Conservation (phyloP, 75 land plant species). For the Pseudotsuga menziesii region DNA sequence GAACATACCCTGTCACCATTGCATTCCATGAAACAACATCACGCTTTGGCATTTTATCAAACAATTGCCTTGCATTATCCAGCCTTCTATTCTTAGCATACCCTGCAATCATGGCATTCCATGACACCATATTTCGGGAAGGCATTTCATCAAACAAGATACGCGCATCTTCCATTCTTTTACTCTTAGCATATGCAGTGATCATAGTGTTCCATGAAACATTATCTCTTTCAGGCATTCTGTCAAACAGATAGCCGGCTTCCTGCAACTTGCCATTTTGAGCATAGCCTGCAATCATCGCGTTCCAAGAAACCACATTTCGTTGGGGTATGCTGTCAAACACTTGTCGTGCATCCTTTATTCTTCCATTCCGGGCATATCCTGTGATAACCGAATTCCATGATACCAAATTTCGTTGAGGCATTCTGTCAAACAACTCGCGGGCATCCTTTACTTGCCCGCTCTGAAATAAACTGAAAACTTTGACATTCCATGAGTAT, state of each 20-base stretch:
- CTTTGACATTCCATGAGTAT: background rate
- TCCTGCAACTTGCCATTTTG: constrained; percentile 8
- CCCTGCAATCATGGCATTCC: constrained; percentile 10
- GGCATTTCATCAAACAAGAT: constrained; percentile 8
- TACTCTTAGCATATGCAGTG: background rate
- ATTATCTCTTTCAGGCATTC: constrained; percentile 2
- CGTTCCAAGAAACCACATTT: constrained; percentile 11
- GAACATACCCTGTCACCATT: constrained; percentile 9
- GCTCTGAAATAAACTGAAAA: background rate
- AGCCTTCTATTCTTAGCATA: constrained; percentile 3
- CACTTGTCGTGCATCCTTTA: background rate
- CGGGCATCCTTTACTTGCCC: constrained; percentile 2
- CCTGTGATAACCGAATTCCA: constrained; percentile 12
- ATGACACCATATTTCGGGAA: background rate
- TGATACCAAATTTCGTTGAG: background rate
- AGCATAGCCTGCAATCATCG: constrained; percentile 6
- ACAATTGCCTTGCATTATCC: background rate
- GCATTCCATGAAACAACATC: constrained; percentile 13
- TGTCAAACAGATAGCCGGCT: constrained; percentile 1
- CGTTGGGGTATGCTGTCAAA: constrained; percentile 8
- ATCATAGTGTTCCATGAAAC: constrained; percentile 11
- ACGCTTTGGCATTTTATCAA: constrained; percentile 12
- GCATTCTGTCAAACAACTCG: constrained; percentile 6
- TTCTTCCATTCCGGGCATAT: constrained; percentile 4
- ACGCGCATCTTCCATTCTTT: background rate